A percentile compares a stretch with the other conserved stretches of the same genome.
Evolutionary conservation across 768 basidiomycete species (phyloP).

Genomic region (Dacryopinax primogenitus): DNA sequence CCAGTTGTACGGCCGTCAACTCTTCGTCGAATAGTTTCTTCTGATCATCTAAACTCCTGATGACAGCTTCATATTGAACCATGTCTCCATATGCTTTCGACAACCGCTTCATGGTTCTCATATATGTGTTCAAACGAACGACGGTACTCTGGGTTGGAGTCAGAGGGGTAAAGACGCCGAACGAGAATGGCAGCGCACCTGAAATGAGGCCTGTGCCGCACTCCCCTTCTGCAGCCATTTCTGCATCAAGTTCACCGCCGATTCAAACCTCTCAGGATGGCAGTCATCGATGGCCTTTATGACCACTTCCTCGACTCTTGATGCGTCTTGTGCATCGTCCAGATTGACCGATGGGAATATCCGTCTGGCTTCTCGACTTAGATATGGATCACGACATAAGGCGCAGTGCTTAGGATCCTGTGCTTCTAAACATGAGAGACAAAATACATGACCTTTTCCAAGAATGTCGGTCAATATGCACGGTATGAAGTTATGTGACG

Average conservation of each 20-base stretch:
- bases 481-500: not conserved
- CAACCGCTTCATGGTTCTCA: not conserved
- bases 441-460: not conserved
- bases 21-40: not conserved
- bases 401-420: not conserved
- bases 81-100: conserved; percentile 4
- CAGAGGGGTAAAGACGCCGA: not conserved
- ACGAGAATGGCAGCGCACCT: not conserved
- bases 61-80: not conserved
- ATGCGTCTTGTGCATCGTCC: not conserved
- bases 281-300: conserved; percentile 1
- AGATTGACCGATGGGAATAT: not conserved
- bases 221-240: not conserved
- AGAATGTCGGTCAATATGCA: not conserved
- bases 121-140: not conserved
- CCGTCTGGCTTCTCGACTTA: not conserved
- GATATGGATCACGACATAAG: not conserved
- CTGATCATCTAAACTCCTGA: conserved; percentile 2
- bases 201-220: not conserved
- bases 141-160: not conserved
- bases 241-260: not conserved
- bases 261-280: not conserved
- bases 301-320: not conserved
- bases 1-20: not conserved
- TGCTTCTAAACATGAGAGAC: not conserved